Evolutionary conservation across 2,329 filamentous ascomycete species (phyloP).

Genomic region (Trichoderma cornu-damae): DNA sequence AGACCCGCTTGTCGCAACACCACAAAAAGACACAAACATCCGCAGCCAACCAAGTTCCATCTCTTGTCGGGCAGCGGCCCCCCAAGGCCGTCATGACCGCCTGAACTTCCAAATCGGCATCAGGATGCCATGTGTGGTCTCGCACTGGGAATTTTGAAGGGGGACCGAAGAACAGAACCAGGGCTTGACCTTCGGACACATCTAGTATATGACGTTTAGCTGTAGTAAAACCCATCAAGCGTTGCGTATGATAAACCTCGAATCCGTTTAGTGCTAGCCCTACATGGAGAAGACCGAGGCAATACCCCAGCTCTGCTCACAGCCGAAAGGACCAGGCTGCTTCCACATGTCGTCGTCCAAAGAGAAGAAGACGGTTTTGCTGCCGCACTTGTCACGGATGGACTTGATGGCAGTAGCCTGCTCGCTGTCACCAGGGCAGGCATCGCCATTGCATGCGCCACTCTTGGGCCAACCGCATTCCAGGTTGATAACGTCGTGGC

Average conservation of each 20-base stretch:
- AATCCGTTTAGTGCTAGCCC: background rate
- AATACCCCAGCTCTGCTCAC: constrained; percentile 80
- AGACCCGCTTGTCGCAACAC: constrained; percentile 18
- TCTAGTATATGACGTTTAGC: constrained; percentile 3
- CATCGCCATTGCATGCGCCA: constrained; percentile 66
- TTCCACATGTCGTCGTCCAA: constrained; percentile 81
- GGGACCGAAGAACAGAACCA: background rate
- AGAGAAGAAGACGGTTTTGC: constrained; percentile 74
- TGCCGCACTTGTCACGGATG: constrained; percentile 62
- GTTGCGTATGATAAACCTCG: background rate
- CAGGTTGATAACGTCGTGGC: constrained; percentile 71
- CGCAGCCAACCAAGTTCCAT: background rate
- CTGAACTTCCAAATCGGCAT: constrained; percentile 4
- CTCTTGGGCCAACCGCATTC: constrained; percentile 84
- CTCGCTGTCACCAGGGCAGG: constrained; percentile 60
- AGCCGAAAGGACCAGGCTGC: constrained; percentile 58
- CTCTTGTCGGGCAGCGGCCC: background rate
- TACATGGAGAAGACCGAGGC: constrained; percentile 20
- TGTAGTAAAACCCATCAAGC: constrained; percentile 5
- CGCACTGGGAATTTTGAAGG: background rate
- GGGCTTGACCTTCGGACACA: constrained; percentile 12
- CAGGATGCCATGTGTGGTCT: background rate
- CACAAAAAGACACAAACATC: constrained; percentile 9
- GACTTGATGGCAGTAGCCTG: constrained; percentile 68
- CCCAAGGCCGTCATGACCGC: background rate